A percentile compares a stretch with the other conserved stretches of the same genome.
These are phyloP conservation scores for Hymenoscyphus fructigenus DNA, from an alignment of 2,329 filamentous ascomycete species.

Conservation along the genomic window DNA sequence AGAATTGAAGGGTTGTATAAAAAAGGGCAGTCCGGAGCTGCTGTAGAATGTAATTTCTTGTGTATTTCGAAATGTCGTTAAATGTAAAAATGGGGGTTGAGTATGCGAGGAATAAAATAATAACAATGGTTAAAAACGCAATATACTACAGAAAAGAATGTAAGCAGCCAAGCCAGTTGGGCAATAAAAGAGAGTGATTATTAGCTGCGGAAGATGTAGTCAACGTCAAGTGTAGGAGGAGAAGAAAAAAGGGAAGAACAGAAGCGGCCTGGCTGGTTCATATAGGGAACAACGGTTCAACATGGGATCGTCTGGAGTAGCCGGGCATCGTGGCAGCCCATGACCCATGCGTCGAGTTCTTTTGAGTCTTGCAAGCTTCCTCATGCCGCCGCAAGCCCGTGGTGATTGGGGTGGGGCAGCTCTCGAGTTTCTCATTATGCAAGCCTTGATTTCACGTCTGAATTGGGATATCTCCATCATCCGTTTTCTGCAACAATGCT, in stretches of 20 bases:
- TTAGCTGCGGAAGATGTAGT: conserved; percentile 38
- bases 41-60: conserved; percentile 44
- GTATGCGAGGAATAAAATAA: conserved; percentile 30
- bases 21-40: conserved; percentile 45
- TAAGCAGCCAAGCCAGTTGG: conserved; percentile 55
- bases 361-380: conserved; percentile 24
- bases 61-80: conserved; percentile 24
- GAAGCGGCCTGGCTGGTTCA: conserved; percentile 22
- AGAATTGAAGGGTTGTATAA: conserved; percentile 33
- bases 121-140: conserved; percentile 32
- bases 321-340: conserved; percentile 24
- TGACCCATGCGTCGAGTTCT: conserved; percentile 29
- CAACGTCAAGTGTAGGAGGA: conserved; percentile 36
- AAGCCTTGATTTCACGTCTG: conserved; percentile 36
- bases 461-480: conserved; percentile 30
- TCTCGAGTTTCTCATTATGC: conserved; percentile 38
- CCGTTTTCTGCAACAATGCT: conserved; percentile 35
- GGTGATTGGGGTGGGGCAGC: conserved; percentile 30
- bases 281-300: conserved; percentile 33
- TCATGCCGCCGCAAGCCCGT: conserved; percentile 17
- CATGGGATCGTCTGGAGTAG: conserved; percentile 31
- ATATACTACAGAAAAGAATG: conserved; percentile 47
- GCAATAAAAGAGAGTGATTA: conserved; percentile 45
- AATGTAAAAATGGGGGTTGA: conserved; percentile 12
- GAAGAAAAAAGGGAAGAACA: conserved; percentile 27